Evolutionary conservation across 1,284 basidiomycete species (phyloP), one percentile per base, ranked within the genome.

Genomic region (Leucoagaricus sp.): DNA sequence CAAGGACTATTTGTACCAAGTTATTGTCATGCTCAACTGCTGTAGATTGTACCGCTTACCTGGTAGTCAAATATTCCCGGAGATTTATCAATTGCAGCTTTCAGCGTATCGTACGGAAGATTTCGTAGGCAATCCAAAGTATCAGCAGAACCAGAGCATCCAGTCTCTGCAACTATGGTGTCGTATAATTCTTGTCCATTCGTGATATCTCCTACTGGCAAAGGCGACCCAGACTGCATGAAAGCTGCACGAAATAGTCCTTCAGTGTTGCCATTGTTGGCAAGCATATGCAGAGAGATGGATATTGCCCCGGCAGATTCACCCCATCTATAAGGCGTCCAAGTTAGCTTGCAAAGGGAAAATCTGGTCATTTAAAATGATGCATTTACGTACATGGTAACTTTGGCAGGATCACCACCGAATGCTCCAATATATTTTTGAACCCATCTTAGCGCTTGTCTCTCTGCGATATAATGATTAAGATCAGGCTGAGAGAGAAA

Each of bases 371-470:
- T n/a, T n/a, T n/a, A 28, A 17, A 38, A 17, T 29, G 8, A 26
- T 12, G 17, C 41, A 21, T 6, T 4, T 13, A 63, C 77, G 50
- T 67, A 84, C 83, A 84, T 77, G 1, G 80, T 83, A 3, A 85
- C 83, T 63, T 78, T 78, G 2, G 72, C 68, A 13, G 81, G 79
- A 63, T 89, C 81, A 6, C 88, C 88, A 1, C 86, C 86, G 57
- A 90, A 89, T 0, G 70, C 69, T 12, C 68, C 59, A 42, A 90
- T 85, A 63, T 89, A 85, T 63, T 83, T 76, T 60, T 87, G 81
- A 0, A 89, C 71, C 87, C 87, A 91, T 57, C 82, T 67, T 13
- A 91, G 67, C 0, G 85, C 85, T 34, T 75, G 65, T 8, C 79
- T 77, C 64, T 84, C 82, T 84, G 34, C 13, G 34, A 42, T 34